Conservation (phyloP, 108 stramenopile species). For the Skeletonema menzelii region DNA sequence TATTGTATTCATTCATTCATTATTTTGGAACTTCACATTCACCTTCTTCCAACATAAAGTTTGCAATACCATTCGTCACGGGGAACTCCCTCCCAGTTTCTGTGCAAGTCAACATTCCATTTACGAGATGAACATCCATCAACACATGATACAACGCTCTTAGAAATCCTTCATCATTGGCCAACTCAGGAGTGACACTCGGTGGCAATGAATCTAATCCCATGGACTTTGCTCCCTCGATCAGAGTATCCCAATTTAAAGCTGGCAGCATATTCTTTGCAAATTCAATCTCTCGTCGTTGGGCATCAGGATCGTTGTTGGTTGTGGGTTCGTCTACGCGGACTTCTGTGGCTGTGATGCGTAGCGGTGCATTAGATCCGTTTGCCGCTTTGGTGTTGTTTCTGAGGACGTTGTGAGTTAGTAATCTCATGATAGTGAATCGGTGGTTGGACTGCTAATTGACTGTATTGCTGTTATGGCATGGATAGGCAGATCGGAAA, state of each 20-base stretch:
- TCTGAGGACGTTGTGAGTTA: slow-evolving; percentile 90
- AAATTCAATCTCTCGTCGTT: slow-evolving; percentile 67
- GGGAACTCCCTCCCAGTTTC: slow-evolving; percentile 92
- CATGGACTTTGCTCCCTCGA: slow-evolving; percentile 69
- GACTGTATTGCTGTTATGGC: no score
- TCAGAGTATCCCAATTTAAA: slow-evolving; percentile 73
- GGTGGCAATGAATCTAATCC: slow-evolving; percentile 83
- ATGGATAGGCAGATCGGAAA: neutral
- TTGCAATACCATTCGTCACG: slow-evolving; percentile 88
- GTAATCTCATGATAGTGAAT: slow-evolving; percentile 67
- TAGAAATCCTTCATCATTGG: slow-evolving; percentile 78
- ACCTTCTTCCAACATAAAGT: slow-evolving; percentile 89
- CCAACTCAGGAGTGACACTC: slow-evolving; percentile 69
- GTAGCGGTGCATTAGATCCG: slow-evolving; percentile 66
- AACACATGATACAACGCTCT: slow-evolving; percentile 89
- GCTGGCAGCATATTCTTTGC: slow-evolving; percentile 69
- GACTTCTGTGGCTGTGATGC: slow-evolving; percentile 82
- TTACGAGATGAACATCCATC: slow-evolving; percentile 94
- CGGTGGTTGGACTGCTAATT: neutral
- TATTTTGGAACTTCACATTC: slow-evolving; percentile 59
- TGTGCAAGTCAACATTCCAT: slow-evolving; percentile 90
- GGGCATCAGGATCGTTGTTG: slow-evolving; percentile 4
- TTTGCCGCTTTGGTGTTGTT: slow-evolving; percentile 80
- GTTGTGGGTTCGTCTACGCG: slow-evolving; percentile 68
- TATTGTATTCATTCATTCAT: neutral